Evolutionary conservation across 352 stramenopile genomes (phyloP).

Genomic region (Globisporangium paddicum): DNA sequence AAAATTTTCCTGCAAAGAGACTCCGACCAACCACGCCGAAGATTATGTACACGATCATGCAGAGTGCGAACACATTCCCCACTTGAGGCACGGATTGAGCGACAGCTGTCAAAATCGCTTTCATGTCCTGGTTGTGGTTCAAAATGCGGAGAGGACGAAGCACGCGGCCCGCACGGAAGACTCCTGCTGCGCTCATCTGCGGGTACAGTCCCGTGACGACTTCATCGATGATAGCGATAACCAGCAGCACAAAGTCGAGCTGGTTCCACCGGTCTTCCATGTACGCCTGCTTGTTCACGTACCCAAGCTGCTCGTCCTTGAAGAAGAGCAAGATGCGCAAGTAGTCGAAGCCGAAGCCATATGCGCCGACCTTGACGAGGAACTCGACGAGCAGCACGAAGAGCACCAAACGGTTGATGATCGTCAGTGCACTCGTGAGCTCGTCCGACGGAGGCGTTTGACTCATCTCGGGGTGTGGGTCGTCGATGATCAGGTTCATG

Average conservation of each 20-base stretch:
- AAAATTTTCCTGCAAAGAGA: conserved; percentile 64
- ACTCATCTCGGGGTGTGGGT: conserved; percentile 63
- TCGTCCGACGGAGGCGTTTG: conserved; percentile 27
- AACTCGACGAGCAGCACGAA: conserved; percentile 56
- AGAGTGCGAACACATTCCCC: conserved; percentile 68
- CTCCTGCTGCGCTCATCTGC: conserved; percentile 34
- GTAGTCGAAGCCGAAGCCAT: conserved; percentile 62
- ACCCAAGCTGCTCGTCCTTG: conserved; percentile 56
- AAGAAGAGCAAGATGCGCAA: conserved; percentile 53
- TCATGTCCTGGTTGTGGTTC: conserved; percentile 79
- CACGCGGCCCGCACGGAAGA: conserved; percentile 69
- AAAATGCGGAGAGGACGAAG: conserved; percentile 63
- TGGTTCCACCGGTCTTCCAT: conserved; percentile 80
- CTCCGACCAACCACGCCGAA: conserved; percentile 66
- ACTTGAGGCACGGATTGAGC: conserved; percentile 64
- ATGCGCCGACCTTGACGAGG: conserved; percentile 44
- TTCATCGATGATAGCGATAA: conserved; percentile 53
- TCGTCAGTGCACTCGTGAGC: conserved; percentile 28
- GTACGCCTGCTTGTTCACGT: conserved; percentile 61
- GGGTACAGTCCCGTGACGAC: conserved; percentile 41
- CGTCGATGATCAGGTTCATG: conserved; percentile 62
- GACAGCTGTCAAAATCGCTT: conserved; percentile 64
- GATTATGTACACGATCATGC: conserved; percentile 74
- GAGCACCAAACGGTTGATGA: conserved; percentile 43
- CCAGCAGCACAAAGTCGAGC: conserved; percentile 55